phyloP scores from a whole-genome alignment of 495 filamentous ascomycete genomes.

The Neurospora discreta region DNA sequence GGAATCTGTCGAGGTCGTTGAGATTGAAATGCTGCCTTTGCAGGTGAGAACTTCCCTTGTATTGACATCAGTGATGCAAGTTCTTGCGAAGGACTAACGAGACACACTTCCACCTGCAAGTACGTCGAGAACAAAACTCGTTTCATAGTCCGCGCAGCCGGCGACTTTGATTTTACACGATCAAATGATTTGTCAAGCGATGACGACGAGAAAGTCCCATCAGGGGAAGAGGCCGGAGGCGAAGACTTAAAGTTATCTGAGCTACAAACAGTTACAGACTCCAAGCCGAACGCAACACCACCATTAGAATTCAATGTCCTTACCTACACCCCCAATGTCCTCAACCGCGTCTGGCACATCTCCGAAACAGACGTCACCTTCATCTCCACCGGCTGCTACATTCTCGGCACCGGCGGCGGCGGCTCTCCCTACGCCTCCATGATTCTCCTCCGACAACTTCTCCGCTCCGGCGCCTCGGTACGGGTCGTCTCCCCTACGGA shows the following conservation, averaged over 20 bases:
- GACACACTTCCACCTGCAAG: slow-evolving; percentile 7
- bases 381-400: slow-evolving; percentile 48
- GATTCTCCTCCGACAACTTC: slow-evolving; percentile 32
- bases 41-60: slow-evolving; percentile 2
- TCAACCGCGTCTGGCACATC: slow-evolving; percentile 43
- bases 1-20: slow-evolving; percentile 13
- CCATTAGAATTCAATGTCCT: slow-evolving; percentile 28
- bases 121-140: slow-evolving; percentile 41
- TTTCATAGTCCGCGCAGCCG: slow-evolving; percentile 38
- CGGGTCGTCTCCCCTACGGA: slow-evolving; percentile 35
- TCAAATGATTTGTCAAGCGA: slow-evolving; percentile 17
- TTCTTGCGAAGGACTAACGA: neutral
- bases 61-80: neutral
- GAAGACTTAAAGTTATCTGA: slow-evolving; percentile 7
- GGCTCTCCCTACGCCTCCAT: slow-evolving; percentile 37
- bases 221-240: slow-evolving; percentile 3
- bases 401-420: slow-evolving; percentile 52
- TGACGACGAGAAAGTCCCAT: neutral
- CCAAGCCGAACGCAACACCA: neutral
- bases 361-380: slow-evolving; percentile 44
- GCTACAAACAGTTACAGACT: slow-evolving; percentile 11
- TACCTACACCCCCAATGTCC: slow-evolving; percentile 39
- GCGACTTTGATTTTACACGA: slow-evolving; percentile 37
- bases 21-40: slow-evolving; percentile 14
- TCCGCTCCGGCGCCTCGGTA: slow-evolving; percentile 34